phyloP scores from a whole-genome alignment of 2,329 filamentous ascomycete genomes.

The Epichloe festucae region DNA sequence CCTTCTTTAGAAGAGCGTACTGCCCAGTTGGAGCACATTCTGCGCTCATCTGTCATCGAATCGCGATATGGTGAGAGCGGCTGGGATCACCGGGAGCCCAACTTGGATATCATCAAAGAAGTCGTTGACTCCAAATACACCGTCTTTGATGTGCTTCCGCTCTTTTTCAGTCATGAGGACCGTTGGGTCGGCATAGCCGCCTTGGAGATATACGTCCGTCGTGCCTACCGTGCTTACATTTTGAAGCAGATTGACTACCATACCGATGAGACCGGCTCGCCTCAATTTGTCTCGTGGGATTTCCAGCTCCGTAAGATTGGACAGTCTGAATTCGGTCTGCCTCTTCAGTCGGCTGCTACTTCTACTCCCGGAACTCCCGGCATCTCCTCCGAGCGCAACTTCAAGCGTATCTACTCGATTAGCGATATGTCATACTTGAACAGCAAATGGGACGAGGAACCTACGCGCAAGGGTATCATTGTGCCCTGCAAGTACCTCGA shows the following conservation, averaged over 20 bases:
- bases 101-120: constrained; percentile 84
- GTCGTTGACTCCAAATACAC: constrained; percentile 98
- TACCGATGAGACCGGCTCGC: constrained; percentile 53
- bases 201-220: constrained; percentile 89
- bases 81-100: constrained; percentile 90
- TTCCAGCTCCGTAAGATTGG: constrained; percentile 90
- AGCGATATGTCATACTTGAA: constrained; percentile 89
- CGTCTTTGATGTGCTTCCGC: constrained; percentile 87
- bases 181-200: constrained; percentile 89
- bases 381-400: constrained; percentile 37
- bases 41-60: constrained; percentile 88
- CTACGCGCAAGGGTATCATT: constrained; percentile 82
- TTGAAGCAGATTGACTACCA: constrained; percentile 85
- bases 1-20: constrained; percentile 92
- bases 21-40: constrained; percentile 95
- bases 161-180: constrained; percentile 91
- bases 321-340: constrained; percentile 77
- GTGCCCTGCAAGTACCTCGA: constrained; percentile 88
- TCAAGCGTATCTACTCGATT: constrained; percentile 84
- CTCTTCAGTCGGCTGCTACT: constrained; percentile 65
- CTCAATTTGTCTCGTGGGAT: constrained; percentile 85
- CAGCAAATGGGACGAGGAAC: constrained; percentile 60
- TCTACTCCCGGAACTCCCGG: constrained; percentile 71
- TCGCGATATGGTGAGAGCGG: constrained; percentile 96
- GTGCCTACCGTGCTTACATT: constrained; percentile 91